Base-by-base conservation (phyloP, 306 rosid genomes). In the Acacia crassicarpa region DNA sequence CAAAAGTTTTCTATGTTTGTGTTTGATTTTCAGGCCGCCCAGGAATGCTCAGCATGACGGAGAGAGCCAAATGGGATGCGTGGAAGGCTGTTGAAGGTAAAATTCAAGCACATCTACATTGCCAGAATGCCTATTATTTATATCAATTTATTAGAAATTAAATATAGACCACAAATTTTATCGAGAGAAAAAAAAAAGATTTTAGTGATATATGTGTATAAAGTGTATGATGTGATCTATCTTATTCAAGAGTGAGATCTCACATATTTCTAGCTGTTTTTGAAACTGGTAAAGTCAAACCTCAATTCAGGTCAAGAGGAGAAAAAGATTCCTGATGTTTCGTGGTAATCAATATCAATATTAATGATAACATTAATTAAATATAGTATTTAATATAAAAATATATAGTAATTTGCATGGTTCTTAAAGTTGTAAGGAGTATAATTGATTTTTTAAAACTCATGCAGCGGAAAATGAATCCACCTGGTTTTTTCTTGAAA, bases 31-130 rank as follows among this genome's bases (percentile, higher is more conserved):
- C 32, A 69, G 74, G 74, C 41, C 74, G 74, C 20, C 74, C 74
- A 10, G 74, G 74, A 41, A 41, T 69, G 53, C 10, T 69, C 41
- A 69, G 22, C 33, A 69, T 69, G 74, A 69, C 12, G 51, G 74
- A 69, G 3, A 69, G 74, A 69, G 51, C 74, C 20, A 69, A 69
- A 43, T 69, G 74, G 74, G 74, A 69, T 69, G 74, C 74, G 11
- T 69, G 74, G 74, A 69, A 69, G 20, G 32, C 33, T 43, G 74
- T 69, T 41, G 74, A 69, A 22, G 74, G 74, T 69, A 69, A 11
- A 69, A 41, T 25, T 5, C 30, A 10, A n/a, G 43, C 74, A 4
- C 51, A 22, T 43, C 17, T 27, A 1, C 3, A n/a, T n/a, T 11
- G 19, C 27, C 16, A 3, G 48, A 68, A 41, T 11, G 32, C 20